Percentiles rank a stretch among this genome's conserved stretches.
Evolutionary conservation across 495 filamentous ascomycete species (phyloP).

Genomic region (Penicillium daleae): DNA sequence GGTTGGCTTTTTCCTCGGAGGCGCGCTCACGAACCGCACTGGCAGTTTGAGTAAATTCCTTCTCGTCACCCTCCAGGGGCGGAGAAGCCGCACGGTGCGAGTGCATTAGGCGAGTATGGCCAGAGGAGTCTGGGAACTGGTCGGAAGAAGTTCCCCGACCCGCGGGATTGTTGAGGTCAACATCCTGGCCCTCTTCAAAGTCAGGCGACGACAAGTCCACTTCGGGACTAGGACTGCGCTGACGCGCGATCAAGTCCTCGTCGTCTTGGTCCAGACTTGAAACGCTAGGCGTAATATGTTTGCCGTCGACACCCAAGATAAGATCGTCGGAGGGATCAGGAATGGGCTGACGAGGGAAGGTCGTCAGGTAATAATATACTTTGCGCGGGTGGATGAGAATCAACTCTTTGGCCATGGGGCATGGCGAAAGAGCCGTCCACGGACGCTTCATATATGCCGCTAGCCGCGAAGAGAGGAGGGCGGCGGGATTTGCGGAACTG

Average conservation of each 20-base stretch:
- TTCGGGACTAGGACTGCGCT: slow-evolving; percentile 85
- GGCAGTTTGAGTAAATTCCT: slow-evolving; percentile 95
- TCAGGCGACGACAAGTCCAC: slow-evolving; percentile 89
- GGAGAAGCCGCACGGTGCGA: slow-evolving; percentile 77
- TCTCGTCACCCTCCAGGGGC: slow-evolving; percentile 91
- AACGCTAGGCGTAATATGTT: slow-evolving; percentile 78
- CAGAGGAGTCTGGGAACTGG: slow-evolving; percentile 35
- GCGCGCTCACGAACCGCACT: slow-evolving; percentile 79
- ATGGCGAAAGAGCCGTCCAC: slow-evolving; percentile 80
- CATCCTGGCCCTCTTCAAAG: slow-evolving; percentile 70
- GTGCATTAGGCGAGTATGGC: slow-evolving; percentile 53
- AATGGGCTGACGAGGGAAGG: slow-evolving; percentile 77
- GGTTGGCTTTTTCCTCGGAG: slow-evolving; percentile 54
- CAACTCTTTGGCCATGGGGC: slow-evolving; percentile 90
- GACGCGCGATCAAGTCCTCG: slow-evolving; percentile 69
- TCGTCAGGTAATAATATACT: slow-evolving; percentile 95
- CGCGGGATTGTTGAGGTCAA: slow-evolving; percentile 44
- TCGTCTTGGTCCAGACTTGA: slow-evolving; percentile 74
- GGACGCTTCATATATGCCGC: slow-evolving; percentile 85
- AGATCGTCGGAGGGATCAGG: slow-evolving; percentile 69
- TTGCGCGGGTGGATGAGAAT: slow-evolving; percentile 90
- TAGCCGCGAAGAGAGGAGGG: slow-evolving; percentile 91
- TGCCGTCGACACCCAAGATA: slow-evolving; percentile 47
- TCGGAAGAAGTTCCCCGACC: slow-evolving; percentile 57
- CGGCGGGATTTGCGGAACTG: slow-evolving; percentile 94